phyloP scores from a whole-genome alignment of 2,329 filamentous ascomycete species.

The Pseudomassariella vexata region DNA sequence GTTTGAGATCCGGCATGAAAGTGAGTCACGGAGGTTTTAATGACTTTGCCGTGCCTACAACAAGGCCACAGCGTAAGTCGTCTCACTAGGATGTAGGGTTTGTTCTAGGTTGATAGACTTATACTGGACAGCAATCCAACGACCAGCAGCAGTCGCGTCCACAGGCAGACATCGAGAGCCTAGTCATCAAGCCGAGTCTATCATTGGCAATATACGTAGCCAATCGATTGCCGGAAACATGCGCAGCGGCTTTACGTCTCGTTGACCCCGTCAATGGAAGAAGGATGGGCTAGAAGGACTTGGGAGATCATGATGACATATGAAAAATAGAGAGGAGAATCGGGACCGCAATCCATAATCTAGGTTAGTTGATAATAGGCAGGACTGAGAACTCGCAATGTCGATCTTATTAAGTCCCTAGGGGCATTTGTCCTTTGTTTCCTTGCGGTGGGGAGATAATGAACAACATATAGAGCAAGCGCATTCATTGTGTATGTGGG shows the following conservation, averaged over 20 bases:
- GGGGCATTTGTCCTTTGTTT: no score
- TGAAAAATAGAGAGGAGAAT: no score
- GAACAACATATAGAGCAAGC: no score
- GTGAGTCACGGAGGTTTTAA: slow-evolving; percentile 15
- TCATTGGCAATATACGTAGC: slow-evolving; percentile 1
- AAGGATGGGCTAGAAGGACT: background rate
- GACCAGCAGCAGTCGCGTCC: slow-evolving; percentile 3
- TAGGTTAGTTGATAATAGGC: no score
- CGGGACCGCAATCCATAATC: no score
- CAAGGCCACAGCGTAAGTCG: slow-evolving; percentile 19
- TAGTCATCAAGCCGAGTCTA: slow-evolving; percentile 1
- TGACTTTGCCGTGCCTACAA: slow-evolving; percentile 10
- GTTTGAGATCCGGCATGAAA: slow-evolving; percentile 24
- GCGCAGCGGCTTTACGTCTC: slow-evolving; percentile 4
- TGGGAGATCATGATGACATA: background rate
- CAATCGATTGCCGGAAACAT: slow-evolving; percentile 6
- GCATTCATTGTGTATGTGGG: no score
- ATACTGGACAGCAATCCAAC: slow-evolving; percentile 5
- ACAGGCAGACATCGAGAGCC: background rate
- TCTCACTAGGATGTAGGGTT: no score
- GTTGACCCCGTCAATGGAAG: background rate
- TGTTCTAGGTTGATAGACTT: background rate
- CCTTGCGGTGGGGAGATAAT: no score
- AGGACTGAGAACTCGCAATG: no score
- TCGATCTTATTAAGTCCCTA: no score